Base-by-base conservation (phyloP, 768 basidiomycete genomes). In the Agrocybe chaxingu region DNA sequence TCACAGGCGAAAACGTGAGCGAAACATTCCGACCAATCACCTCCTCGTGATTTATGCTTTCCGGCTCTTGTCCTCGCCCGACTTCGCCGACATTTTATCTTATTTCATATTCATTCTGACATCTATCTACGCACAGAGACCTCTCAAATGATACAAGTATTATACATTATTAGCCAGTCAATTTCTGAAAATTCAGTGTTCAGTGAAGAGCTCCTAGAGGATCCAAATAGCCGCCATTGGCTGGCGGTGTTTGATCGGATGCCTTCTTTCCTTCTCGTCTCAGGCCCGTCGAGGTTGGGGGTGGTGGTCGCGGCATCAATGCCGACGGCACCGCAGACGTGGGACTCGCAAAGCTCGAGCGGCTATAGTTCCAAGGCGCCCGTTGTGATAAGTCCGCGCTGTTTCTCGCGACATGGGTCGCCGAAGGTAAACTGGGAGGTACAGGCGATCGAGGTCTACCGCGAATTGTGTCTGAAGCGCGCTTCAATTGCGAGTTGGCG, bases 311-410 rank as follows among this genome's bases (percentile, higher is more conserved):
- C 16, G 82, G 80, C 51, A 84, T 69, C 37, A 75, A 63, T 13
- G 73, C 69, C 16, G 74, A 59, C 8, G 71, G 64, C 39, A 76
- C 58, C 45, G 58, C 48, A 47, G 59, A 51, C 12, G 55, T 57
- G 12, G 67, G 54, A 3, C 45, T 57, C 33, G 69, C 66, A 62
- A 84, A 83, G 50, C 64, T 70, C 6, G 82, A 82, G 43, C 64
- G 72, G 13, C 81, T 81, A 57, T 80, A 70, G 52, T 79, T 79
- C 81, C 81, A 83, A 11, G 83, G 81, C 24, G 79, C 79, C 38
- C 57, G 52, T 48, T 45, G 55, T 11, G 54, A 53, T 51, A 52
- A 44, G 29, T 55, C 40, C 46, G n/a, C 47, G 41, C 34, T 39
- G 38, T 36, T 48, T 43, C 38, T 35, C 45, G 50, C 39, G 47